These are phyloP conservation scores for Ustilago sp. DNA, from an alignment of 1,284 basidiomycete genomes.

Conservation along the genomic window DNA sequence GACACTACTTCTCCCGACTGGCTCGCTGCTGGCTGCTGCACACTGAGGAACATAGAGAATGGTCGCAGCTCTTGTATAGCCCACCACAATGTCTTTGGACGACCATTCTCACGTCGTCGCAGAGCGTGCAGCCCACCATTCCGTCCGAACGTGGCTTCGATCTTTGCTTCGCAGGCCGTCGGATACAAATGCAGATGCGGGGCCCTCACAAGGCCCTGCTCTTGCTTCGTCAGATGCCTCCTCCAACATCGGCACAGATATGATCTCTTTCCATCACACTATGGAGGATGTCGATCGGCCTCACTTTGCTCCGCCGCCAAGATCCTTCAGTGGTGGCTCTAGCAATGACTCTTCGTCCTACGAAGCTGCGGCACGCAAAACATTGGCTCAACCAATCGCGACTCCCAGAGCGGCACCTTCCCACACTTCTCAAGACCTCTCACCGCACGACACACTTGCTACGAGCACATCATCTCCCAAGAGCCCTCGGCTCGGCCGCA, in stretches of 20 bases:
- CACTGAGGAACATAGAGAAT: neutral
- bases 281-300: conserved; percentile 34
- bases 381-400: conserved; percentile 28
- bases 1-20: neutral
- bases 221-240: neutral
- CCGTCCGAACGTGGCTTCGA: conserved; percentile 38
- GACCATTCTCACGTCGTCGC: conserved; percentile 7
- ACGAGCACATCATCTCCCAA: conserved; percentile 23
- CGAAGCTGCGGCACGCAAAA: conserved; percentile 26
- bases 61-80: neutral
- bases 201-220: conserved; percentile 1
- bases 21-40: neutral
- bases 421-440: conserved; percentile 8
- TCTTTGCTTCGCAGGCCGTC: conserved; percentile 25
- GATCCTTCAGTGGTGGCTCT: conserved; percentile 45
- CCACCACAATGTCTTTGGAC: conserved; percentile 12
- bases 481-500: conserved; percentile 22
- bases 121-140: conserved; percentile 16
- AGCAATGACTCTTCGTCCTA: conserved; percentile 17
- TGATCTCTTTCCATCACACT: conserved; percentile 52
- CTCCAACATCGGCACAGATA: conserved; percentile 14
- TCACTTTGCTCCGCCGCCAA: conserved; percentile 27
- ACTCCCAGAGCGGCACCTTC: conserved; percentile 12
- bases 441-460: conserved; percentile 2
- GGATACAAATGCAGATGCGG: conserved; percentile 7